These are phyloP conservation scores for Styphnolobium japonicum DNA, from an alignment of 306 rosid species.

Conservation along the genomic window DNA sequence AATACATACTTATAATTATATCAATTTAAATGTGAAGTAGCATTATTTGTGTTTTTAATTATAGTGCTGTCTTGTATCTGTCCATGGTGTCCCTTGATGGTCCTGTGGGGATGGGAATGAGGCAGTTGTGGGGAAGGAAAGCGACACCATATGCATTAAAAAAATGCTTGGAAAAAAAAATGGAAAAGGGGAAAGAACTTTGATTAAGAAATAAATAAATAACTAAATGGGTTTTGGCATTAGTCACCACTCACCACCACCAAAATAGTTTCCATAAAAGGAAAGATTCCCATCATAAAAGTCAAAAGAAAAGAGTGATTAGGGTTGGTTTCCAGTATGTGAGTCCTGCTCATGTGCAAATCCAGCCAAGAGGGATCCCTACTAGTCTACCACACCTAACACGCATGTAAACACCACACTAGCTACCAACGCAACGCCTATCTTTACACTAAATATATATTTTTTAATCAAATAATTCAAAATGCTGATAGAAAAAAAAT, in stretches of 20 bases:
- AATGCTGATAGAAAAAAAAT: background rate
- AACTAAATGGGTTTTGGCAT: background rate
- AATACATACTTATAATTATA: no score
- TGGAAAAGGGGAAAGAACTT: background rate
- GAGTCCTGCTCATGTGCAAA: slow-evolving; percentile 23
- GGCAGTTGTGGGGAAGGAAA: background rate
- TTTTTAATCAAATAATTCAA: background rate
- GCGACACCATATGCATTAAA: background rate
- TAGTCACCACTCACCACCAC: background rate
- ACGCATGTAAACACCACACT: background rate
- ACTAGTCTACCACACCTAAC: background rate
- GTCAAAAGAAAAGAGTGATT: slow-evolving; percentile 18
- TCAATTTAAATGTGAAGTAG: background rate
- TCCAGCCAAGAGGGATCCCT: slow-evolving; percentile 27
- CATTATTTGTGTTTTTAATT: background rate
- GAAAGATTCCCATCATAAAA: slow-evolving; percentile 47
- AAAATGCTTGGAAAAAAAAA: background rate
- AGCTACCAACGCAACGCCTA: slow-evolving; percentile 15
- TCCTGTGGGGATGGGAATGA: slow-evolving; percentile 22
- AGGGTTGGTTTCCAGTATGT: background rate
- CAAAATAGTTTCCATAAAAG: slow-evolving; percentile 33
- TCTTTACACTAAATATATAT: background rate
- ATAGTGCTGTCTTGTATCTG: background rate
- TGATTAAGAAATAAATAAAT: background rate
- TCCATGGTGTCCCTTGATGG: slow-evolving; percentile 20